Base-by-base conservation (phyloP, 352 stramenopile genomes). In the Blastocystis sp. region DNA sequence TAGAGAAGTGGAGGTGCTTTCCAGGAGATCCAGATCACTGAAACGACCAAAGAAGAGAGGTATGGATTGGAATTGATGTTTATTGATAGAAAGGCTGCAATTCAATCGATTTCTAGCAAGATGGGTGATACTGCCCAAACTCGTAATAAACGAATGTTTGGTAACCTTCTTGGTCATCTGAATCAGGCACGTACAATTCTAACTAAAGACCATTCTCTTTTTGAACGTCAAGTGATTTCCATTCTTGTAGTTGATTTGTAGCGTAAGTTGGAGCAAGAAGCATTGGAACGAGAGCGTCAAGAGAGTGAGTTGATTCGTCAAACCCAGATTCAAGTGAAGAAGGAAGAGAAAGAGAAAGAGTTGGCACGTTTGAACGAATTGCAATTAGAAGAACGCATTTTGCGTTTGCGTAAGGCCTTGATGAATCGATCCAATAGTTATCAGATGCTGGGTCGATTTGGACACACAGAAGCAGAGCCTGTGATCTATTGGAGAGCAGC, bases 221-320 rank as follows among this genome's bases (percentile, higher is more conserved):
- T 80, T 37, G 69, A 80, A 24, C 39, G 46, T 21, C 69, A 80
- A 42, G 69, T 80, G 43, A 1, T 5, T 5, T 12, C 27, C 7
- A 3, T 27, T 19, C 0, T 27, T 3, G n/a, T 11, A 12, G 4
- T 63, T 80, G 19, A 80, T 35, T 35, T 27, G 7, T 61, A 80
- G 69, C 69, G 69, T 27, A 80, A 80, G 46, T 52, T 80, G 69
- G 69, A 80, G 43, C 69, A 80, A 54, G 69, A 80, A 24, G 69
- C 69, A 29, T 58, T 80, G 7, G 69, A 80, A 42, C 42, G 69
- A 14, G 69, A 80, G 49, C 42, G 49, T n/a, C 39, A 80, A 42
- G 69, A 80, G 49, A 58, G 35, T 11, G 43, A 80, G n/a, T 27
- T 80, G 69, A 80, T 80, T 63, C 69, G 69, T 0, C 35, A 80